These are phyloP conservation scores for Stromatinia cepivora DNA, from an alignment of 2,329 filamentous ascomycete genomes.

Conservation along the genomic window DNA sequence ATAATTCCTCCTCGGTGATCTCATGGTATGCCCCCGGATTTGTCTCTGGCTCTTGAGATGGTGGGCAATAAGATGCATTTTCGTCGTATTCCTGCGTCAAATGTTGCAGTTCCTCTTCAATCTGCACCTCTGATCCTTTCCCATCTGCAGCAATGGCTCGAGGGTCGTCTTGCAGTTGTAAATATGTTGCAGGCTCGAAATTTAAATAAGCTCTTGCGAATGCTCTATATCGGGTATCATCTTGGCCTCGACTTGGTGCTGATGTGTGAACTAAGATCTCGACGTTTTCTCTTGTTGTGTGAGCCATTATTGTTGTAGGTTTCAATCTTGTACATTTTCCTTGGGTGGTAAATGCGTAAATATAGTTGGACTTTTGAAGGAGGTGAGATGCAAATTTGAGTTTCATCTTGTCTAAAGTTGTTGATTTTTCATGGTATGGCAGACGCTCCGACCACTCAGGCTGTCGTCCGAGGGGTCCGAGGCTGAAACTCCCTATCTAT, in stretches of 20 bases:
- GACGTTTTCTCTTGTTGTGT: slow-evolving; percentile 32
- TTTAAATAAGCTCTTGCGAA: slow-evolving; percentile 38
- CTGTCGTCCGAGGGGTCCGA: neutral
- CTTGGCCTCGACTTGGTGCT: slow-evolving; percentile 38
- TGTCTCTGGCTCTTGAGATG: slow-evolving; percentile 17
- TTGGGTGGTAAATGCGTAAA: neutral
- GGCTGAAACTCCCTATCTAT: neutral
- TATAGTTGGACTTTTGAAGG: neutral
- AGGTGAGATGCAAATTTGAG: neutral
- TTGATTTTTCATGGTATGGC: neutral
- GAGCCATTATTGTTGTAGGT: slow-evolving; percentile 27
- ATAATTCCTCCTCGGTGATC: slow-evolving; percentile 1
- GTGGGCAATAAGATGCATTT: slow-evolving; percentile 31
- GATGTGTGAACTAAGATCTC: slow-evolving; percentile 41
- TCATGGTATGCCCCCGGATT: neutral
- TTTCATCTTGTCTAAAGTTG: neutral
- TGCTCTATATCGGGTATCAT: slow-evolving; percentile 40
- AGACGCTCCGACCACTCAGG: neutral
- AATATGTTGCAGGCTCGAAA: slow-evolving; percentile 33
- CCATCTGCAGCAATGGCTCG: neutral
- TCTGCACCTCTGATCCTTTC: slow-evolving; percentile 36
- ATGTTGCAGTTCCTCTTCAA: slow-evolving; percentile 32
- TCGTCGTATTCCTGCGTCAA: slow-evolving; percentile 33
- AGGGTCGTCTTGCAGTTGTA: slow-evolving; percentile 22
- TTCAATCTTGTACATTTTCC: neutral